Base-by-base conservation (phyloP, 306 rosid species). In the Cucurbita pepo region DNA sequence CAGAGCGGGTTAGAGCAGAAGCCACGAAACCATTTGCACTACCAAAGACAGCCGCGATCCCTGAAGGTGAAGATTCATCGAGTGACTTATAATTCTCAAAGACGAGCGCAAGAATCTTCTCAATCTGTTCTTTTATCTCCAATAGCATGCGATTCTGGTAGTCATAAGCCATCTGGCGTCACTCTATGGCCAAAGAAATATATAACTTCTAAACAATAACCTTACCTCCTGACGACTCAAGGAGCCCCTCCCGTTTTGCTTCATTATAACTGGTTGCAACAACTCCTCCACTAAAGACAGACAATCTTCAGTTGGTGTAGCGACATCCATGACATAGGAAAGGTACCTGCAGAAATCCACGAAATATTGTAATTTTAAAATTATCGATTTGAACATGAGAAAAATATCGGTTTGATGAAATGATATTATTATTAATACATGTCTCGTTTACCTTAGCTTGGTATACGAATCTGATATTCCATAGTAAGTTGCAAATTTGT, bases 141-240 rank as follows among this genome's bases (percentile, higher is more conserved):
- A 97, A 91, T 56, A 94, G 84, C 75, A 94, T 85, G 61, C 99
- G 97, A 69, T 87, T 94, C 99, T 94, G 83, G 75, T 47, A 30
- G 34, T 48, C 51, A 64, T 44, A 64, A 65, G 38, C 34, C 52
- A 64, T 64, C 2, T 48, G 22, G 53, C 43, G 3, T 41, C 36
- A 64, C 43, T 64, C 16, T 43, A 44, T 11, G 18, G 36, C 38
- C n/a, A 12, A 10, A 43, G n/a, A 44, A 65, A 65, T 10, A 9
- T 22, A 65, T 9, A 10, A 41, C 50, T 65, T 65, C 54, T 3
- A 8, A 41, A 43, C 3, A 8, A 52, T 44, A 44, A 65, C 38
- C 52, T 65, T 88, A 94, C 99, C 97, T 94, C 99, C 70, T 90
- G 99, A 89, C 85, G 91, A 82, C 99, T 94, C 85, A 94, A 78